Evolutionary conservation across 306 rosid genomes (phyloP).

Genomic region (Lathyrus aphaca): DNA sequence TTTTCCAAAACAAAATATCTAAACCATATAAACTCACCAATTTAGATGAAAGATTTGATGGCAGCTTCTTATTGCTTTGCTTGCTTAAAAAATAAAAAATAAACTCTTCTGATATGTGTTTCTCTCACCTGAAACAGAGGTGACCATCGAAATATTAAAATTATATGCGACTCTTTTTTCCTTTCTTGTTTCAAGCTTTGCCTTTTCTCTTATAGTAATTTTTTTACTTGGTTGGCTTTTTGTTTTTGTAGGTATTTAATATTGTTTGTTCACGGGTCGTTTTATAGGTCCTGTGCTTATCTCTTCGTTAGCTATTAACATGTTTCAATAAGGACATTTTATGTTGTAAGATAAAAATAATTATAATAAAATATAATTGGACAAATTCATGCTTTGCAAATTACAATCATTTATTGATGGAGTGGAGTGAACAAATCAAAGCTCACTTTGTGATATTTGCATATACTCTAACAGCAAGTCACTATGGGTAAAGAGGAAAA

Average conservation of each 20-base stretch:
- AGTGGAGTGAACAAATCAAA: too few species aligned
- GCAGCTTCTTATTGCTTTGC: neutral
- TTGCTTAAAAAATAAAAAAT: neutral
- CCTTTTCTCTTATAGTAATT: neutral
- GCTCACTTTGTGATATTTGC: too few species aligned
- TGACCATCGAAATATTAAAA: neutral
- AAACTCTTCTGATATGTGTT: slow-evolving; percentile 28
- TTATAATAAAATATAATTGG: neutral
- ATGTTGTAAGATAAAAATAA: neutral
- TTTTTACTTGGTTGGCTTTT: too few species aligned
- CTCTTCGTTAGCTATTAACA: neutral
- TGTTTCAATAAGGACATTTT: neutral
- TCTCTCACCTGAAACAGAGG: slow-evolving; percentile 26
- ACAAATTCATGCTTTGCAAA: neutral
- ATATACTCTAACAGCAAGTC: too few species aligned
- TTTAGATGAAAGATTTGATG: neutral
- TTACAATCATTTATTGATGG: neutral
- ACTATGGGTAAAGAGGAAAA: too few species aligned
- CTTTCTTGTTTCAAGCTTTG: neutral
- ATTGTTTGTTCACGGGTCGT: slow-evolving; percentile 6
- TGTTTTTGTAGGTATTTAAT: neutral
- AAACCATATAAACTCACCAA: slow-evolving; percentile 5
- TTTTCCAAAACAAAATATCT: neutral
- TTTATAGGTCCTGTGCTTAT: neutral
- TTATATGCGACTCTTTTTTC: neutral